phyloP scores from a whole-genome alignment of 1,284 basidiomycete genomes.

The Anthracocystis setariae region DNA sequence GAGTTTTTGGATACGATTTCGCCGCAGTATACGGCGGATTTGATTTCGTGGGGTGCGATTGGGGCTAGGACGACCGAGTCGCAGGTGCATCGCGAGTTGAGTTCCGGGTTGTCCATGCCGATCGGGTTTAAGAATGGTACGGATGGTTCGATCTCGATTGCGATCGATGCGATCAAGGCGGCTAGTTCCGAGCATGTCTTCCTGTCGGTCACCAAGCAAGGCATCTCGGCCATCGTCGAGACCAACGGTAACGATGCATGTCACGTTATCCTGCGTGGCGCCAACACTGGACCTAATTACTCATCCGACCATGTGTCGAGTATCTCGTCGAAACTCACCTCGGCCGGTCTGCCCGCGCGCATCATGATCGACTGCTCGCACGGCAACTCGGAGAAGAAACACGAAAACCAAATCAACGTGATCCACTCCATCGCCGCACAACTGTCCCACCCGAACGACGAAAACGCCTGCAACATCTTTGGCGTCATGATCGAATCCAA shows the following conservation, averaged over 20 bases:
- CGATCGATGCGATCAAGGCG: slow-evolving; percentile 95
- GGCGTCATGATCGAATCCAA: slow-evolving; percentile 99
- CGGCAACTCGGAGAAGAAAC: slow-evolving; percentile 75
- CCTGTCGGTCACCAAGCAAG: slow-evolving; percentile 96
- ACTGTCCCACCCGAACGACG: slow-evolving; percentile 50
- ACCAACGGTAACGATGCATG: slow-evolving; percentile 66
- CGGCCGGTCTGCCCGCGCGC: slow-evolving; percentile 46
- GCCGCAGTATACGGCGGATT: slow-evolving; percentile 94
- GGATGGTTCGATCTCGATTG: slow-evolving; percentile 69
- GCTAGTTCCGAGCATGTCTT: slow-evolving; percentile 93
- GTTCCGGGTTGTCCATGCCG: slow-evolving; percentile 86
- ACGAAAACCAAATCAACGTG: slow-evolving; percentile 73
- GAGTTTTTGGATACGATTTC: slow-evolving; percentile 78
- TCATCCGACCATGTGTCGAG: slow-evolving; percentile 48
- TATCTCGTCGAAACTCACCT: slow-evolving; percentile 49
- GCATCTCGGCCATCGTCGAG: slow-evolving; percentile 69
- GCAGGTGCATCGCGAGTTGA: slow-evolving; percentile 88
- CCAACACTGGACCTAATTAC: slow-evolving; percentile 67
- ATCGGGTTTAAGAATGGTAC: slow-evolving; percentile 78
- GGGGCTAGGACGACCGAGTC: slow-evolving; percentile 82
- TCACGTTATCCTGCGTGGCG: slow-evolving; percentile 66
- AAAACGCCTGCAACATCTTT: slow-evolving; percentile 75
- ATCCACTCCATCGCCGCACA: slow-evolving; percentile 71
- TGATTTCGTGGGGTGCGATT: slow-evolving; percentile 97
- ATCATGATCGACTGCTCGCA: slow-evolving; percentile 83